These are phyloP conservation scores for Closterium sp. DNA, from an alignment of 139 green algal genomes.

Conservation along the genomic window DNA sequence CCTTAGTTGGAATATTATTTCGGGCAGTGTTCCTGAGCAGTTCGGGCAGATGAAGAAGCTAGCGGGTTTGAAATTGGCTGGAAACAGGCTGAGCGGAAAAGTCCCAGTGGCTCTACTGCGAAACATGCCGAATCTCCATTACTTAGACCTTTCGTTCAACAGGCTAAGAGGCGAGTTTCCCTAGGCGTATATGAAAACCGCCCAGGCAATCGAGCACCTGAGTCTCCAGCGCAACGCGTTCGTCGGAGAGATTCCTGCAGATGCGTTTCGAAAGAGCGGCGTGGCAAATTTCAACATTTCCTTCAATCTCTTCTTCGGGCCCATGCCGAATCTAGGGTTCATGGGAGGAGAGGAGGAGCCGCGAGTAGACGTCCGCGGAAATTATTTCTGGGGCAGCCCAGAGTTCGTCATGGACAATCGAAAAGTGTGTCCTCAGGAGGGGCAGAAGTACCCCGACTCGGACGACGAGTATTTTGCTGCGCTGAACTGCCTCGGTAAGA, in stretches of 20 bases:
- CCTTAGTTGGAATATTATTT: background rate
- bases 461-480: background rate
- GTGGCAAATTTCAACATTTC: background rate
- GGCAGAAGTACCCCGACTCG: background rate
- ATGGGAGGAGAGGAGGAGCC: background rate
- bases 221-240: background rate
- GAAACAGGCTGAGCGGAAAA: background rate
- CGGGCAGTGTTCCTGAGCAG: background rate
- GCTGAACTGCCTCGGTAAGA: background rate
- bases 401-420: too few species aligned
- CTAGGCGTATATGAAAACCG: background rate
- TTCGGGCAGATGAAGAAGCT: background rate
- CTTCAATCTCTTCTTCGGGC: background rate
- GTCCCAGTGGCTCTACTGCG: background rate
- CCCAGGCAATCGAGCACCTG: background rate
- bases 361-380: background rate
- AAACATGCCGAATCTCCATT: background rate
- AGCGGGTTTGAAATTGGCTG: background rate
- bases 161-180: background rate
- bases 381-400: too few species aligned
- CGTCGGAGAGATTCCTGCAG: background rate
- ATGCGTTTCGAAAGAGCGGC: background rate
- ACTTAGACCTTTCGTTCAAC: background rate
- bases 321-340: background rate
- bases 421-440: background rate